Conservation (phyloP, 257 asterid species). For the Solanum etuberosum region DNA sequence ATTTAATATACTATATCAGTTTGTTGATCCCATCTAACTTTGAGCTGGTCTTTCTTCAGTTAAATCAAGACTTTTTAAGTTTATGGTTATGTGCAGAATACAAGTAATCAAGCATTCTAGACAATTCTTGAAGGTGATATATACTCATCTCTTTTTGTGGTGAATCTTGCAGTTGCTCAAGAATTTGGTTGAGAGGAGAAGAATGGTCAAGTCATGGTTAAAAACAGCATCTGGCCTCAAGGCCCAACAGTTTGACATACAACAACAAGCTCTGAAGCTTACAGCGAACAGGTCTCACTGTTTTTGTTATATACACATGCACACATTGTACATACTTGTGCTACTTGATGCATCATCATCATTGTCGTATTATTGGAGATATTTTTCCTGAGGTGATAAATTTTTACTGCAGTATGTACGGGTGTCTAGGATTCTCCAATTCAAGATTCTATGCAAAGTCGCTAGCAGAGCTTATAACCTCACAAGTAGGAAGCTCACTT, state of each 20-base stretch:
- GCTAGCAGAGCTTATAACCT: conserved; percentile 89
- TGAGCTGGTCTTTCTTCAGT: background rate
- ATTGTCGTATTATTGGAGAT: background rate
- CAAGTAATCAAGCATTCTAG: background rate
- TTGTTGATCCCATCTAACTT: background rate
- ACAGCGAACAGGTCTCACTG: conserved; percentile 84
- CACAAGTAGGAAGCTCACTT: conserved; percentile 42
- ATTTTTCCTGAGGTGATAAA: conserved; percentile 10
- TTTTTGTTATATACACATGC: background rate
- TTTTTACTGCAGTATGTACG: conserved; percentile 66
- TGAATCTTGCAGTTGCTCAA: conserved; percentile 51
- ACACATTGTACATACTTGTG: background rate
- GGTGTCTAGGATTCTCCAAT: conserved; percentile 92
- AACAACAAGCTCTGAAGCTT: conserved; percentile 92
- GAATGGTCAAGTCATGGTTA: conserved; percentile 59
- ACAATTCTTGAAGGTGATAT: background rate
- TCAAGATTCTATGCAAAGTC: conserved; percentile 97
- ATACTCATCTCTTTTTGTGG: background rate
- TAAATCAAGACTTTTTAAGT: background rate
- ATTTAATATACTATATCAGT: background rate
- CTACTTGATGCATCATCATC: conserved; percentile 4
- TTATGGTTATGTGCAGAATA: background rate
- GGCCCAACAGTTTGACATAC: conserved; percentile 89
- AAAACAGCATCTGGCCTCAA: conserved; percentile 80
- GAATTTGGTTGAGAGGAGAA: conserved; percentile 84